These are phyloP conservation scores for Microcera coccophila DNA, from an alignment of 2,329 filamentous ascomycete species.

Conservation along the genomic window DNA sequence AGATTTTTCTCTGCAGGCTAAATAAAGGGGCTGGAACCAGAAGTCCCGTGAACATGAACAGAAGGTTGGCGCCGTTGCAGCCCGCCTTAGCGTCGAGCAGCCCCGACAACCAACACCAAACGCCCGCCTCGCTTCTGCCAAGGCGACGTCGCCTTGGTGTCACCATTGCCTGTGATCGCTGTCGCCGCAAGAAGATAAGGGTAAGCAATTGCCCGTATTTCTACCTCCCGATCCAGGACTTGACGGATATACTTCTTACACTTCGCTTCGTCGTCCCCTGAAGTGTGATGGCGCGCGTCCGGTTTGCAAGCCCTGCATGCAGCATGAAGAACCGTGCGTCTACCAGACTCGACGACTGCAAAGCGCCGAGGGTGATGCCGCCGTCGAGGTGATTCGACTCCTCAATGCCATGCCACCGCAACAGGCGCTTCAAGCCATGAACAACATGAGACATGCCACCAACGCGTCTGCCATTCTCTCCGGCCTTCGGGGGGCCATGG, in stretches of 20 bases:
- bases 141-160: not conserved
- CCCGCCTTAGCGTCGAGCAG: not conserved
- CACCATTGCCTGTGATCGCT: not conserved
- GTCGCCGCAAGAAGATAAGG: not conserved
- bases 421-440: not conserved
- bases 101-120: not conserved
- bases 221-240: not conserved
- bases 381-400: not conserved
- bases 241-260: not conserved
- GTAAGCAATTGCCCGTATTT: not conserved
- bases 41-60: too few relatives aligned
- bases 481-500: not conserved
- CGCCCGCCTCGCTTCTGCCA: not conserved
- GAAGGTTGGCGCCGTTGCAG: not conserved
- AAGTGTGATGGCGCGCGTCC: not conserved
- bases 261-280: not conserved
- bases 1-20: too few relatives aligned
- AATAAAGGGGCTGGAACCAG: too few relatives aligned
- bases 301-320: not conserved
- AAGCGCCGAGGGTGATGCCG: not conserved
- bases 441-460: not conserved
- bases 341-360: not conserved
- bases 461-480: not conserved
- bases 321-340: not conserved
- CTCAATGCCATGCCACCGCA: not conserved